Evolutionary conservation across 1,139 yeast genomes (phyloP).

Genomic region (Taphrina deformans): DNA sequence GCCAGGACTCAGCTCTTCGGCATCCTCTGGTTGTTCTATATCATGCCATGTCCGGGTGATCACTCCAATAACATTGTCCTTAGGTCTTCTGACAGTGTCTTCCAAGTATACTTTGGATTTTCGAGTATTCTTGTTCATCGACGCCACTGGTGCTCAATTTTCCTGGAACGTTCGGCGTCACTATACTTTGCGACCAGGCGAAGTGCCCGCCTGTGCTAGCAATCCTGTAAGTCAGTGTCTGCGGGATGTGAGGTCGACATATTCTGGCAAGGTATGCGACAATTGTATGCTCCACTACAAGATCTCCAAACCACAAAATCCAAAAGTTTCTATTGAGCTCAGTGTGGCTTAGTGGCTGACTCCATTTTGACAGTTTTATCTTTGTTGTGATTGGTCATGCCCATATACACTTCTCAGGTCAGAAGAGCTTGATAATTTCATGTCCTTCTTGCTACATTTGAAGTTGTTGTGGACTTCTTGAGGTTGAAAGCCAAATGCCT

Average conservation of each 20-base stretch:
- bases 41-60: slow-evolving; percentile 17
- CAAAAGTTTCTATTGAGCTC: slow-evolving; percentile 1
- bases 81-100: slow-evolving; percentile 1
- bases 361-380: neutral
- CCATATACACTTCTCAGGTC: no score
- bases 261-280: neutral
- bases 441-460: no score
- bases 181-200: no score
- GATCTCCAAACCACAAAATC: neutral
- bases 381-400: neutral
- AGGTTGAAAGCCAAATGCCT: no score
- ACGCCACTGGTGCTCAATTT: neutral
- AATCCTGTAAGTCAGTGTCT: neutral
- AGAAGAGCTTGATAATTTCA: no score
- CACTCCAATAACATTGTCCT: neutral
- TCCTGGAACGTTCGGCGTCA: no score
- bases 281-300: neutral
- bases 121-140: slow-evolving; percentile 7
- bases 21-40: slow-evolving; percentile 14
- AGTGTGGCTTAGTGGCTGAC: neutral
- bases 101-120: slow-evolving; percentile 9
- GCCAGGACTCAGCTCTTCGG: neutral
- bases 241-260: neutral
- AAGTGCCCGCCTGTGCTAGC: neutral
- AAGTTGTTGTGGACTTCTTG: no score